Base-by-base conservation (phyloP, 2,329 filamentous ascomycete genomes). In the Trichoderma hamatum region DNA sequence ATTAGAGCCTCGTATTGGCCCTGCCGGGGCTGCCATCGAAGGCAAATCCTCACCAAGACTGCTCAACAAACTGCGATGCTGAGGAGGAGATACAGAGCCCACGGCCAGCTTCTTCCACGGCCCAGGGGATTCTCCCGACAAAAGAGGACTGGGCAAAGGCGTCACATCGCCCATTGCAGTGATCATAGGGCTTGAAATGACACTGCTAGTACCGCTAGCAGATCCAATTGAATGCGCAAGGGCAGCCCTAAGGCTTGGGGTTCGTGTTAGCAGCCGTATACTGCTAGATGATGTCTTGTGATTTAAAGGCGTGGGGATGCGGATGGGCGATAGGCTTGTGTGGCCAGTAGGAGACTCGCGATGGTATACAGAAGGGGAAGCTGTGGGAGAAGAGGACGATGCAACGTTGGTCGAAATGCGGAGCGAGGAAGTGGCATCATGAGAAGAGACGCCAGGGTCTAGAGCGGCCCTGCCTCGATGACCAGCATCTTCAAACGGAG, bases 161-260 rank as follows among this genome's bases (percentile, higher is more conserved):
- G 92, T 95, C 71, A 96, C 82, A 77, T 93, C 90, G 71, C 89
- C 89, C 88, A 94, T 90, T 56, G 91, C 91, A 70, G 89, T 86
- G 67, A 94, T 87, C 72, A 92, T 86, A 3, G 92, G 92, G 68
- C 91, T 94, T 7, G 91, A 87, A n/a, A 91, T 84, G 34, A 85
- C 82, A 3, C 91, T 93, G 74, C 86, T 90, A 14, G 90, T 85
- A 1, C 88, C 83, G 46, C 86, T 89, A 19, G 79, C 76, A 32
- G 82, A 78, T 52, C 85, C 82, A 66, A 70, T 70, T 51, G 63
- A 70, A 39, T 81, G 83, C 55, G 82, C 78, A 21, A 88, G 78
- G 58, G 84, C 82, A n/a, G 85, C 83, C 74, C 89, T 89, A 70
- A 89, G 78, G 75, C 88, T 90, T 3, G 88, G 88, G 0, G 88